Conservation (phyloP, 139 green algal genomes). For the Tetradesmus obliquus region DNA sequence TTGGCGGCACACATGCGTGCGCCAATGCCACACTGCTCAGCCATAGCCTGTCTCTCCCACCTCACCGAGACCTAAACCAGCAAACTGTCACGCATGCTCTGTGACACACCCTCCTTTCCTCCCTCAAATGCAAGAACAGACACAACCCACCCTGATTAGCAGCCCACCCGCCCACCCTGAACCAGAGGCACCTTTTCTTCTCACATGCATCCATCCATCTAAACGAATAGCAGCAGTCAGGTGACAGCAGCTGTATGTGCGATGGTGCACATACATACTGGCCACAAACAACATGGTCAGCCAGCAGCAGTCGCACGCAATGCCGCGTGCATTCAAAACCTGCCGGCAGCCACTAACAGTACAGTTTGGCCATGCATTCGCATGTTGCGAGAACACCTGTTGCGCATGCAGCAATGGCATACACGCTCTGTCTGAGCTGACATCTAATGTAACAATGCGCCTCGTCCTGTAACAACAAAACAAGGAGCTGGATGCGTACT, state of each 20-base stretch:
- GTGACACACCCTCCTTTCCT: no score
- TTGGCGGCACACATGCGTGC: background rate
- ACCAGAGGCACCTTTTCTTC: background rate
- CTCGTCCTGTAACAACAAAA: background rate
- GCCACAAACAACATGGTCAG: background rate
- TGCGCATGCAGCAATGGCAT: background rate
- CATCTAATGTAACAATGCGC: background rate
- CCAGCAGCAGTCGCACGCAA: background rate
- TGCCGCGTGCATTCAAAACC: background rate
- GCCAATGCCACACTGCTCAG: background rate
- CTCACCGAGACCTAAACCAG: background rate
- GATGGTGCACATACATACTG: background rate
- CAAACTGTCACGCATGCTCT: no score
- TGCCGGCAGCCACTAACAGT: background rate
- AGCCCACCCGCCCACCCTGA: background rate
- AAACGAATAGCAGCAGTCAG: background rate
- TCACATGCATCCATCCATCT: background rate
- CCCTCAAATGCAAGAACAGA: background rate
- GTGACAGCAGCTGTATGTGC: background rate
- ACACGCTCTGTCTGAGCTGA: background rate
- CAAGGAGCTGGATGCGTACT: background rate
- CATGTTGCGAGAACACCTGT: background rate
- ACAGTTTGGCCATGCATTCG: background rate
- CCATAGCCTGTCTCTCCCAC: background rate
- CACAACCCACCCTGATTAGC: background rate